Base-by-base conservation (phyloP, 179 eudicot genomes). In the Nepenthes alata region DNA sequence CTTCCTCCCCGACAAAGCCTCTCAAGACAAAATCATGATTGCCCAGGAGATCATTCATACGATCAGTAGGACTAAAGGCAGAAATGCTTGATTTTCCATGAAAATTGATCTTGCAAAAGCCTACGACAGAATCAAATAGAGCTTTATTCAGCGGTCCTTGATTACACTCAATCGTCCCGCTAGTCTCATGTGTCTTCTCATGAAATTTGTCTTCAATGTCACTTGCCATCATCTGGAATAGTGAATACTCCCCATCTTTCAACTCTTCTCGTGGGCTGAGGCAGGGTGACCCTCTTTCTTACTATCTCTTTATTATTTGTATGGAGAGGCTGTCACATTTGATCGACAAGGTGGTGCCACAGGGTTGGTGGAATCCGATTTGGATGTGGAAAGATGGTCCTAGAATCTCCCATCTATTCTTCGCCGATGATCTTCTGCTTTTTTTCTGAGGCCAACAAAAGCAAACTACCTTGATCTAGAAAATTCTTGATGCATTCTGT, bases 251-350 rank as follows among this genome's bases (percentile, higher is more conserved):
- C 1, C 9, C 9, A 6, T 11, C 50, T 11, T 13, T 58, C 2
- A 37, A 11, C 13, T 9, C 37, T 38, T 3, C 11, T 37, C 6
- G 25, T 37, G 61, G 49, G 5, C 0, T 44, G 0, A 0, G 50
- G 2, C 50, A 41, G 38, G 62, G 62, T 2, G 62, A 59, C 7
- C 62, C 36, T n/a, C 3, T 59, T 8, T 59, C 62, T 5, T 48
- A 47, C 3, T 59, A 59, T n/a, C 9, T 59, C 2, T 59, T 59
- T 13, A 34, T 59, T 7, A 11, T 57, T 5, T 59, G 62, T 11
- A 47, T 47, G 50, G 50, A 47, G 50, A 47, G 50, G 50, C 50
- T 47, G 7, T 47, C 50, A 47, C 12, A 15, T 44, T 11, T 41
- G 34, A 59, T 59, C 2, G 10, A 44, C 3, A 3, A n/a, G 2